Evolutionary conservation across 2,329 filamentous ascomycete genomes (phyloP), one percentile per base, ranked within the genome.

Genomic region (Fusarium decemcellulare): DNA sequence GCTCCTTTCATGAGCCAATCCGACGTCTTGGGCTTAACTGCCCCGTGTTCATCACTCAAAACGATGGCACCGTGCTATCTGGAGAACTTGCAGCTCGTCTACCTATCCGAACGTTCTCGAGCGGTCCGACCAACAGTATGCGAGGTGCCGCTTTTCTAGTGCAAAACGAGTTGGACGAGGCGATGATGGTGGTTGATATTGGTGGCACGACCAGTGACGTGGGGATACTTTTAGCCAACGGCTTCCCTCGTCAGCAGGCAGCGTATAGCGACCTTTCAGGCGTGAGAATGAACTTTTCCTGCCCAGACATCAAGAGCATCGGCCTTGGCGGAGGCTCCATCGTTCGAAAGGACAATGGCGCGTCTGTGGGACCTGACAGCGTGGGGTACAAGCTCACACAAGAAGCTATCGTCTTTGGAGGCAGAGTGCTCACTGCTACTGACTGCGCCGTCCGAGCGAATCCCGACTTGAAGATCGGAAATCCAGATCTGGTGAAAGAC

Each of bases 171-270:
- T 57, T 74, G 18, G 74, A 77, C 3, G 78, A 83, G 58, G 77
- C 80, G 1, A 78, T 84, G 69, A 87, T 91, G 80, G 89, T 92
- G 0, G 86, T 91, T 2, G 90, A 92, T 71, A 87, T 92, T 56
- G 90, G 90, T 1, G 90, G 90, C 4, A 92, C 90, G 0, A 92
- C 90, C 0, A 87, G 88, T 0, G 90, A 92, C 68, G 87, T 91
- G 11, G 89, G 90, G 0, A 76, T 90, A 0, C 76, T 92, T 5
- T 82, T 89, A 8, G 82, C 85, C 0, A 91, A 86, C 51, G 90
- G 90, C 0, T 90, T 92, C 52, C 90, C 90, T 0, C 82, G 89
- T 34, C 87, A 91, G 74, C 85, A 88, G 52, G 86, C 88, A 6
- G 88, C 88, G 0, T 91, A 89, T 65, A 89, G 86, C 36, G 85